Percentiles rank a stretch among this genome's conserved stretches.
Evolutionary conservation across 768 basidiomycete genomes (phyloP).

Genomic region (Aureoboletus auriporus): DNA sequence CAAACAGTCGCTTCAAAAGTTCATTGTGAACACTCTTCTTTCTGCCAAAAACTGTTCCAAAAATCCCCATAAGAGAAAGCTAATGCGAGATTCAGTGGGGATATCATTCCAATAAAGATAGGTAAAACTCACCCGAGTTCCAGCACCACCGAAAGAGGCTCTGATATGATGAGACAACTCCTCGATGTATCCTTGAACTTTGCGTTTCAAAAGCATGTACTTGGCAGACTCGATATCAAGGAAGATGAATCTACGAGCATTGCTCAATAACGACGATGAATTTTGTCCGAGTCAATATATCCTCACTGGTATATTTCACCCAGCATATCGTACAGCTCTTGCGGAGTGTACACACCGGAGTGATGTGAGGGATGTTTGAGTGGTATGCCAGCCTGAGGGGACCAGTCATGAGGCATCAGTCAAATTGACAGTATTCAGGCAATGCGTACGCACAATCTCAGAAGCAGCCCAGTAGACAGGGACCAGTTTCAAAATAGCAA

Average conservation of each 20-base stretch:
- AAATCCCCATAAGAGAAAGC: slow-evolving; percentile 36
- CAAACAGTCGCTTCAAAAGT: slow-evolving; percentile 54
- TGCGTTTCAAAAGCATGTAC: slow-evolving; percentile 50
- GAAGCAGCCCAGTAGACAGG: slow-evolving; percentile 68
- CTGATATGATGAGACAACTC: slow-evolving; percentile 58
- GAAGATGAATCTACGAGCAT: slow-evolving; percentile 60
- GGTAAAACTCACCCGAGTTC: slow-evolving; percentile 38
- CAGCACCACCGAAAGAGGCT: slow-evolving; percentile 37
- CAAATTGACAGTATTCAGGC: too few relatives aligned
- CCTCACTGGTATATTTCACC: slow-evolving; percentile 66
- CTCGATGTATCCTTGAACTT: slow-evolving; percentile 49
- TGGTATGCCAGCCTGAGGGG: slow-evolving; percentile 61
- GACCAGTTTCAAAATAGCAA: slow-evolving; percentile 62
- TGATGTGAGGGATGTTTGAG: slow-evolving; percentile 54
- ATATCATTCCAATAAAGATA: neutral
- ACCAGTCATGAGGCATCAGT: neutral
- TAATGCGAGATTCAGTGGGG: slow-evolving; percentile 5
- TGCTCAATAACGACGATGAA: neutral
- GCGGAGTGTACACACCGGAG: slow-evolving; percentile 58
- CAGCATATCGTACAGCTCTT: slow-evolving; percentile 59
- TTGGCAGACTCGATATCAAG: slow-evolving; percentile 61
- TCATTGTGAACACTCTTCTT: slow-evolving; percentile 40
- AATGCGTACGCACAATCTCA: slow-evolving; percentile 52
- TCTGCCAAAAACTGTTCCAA: slow-evolving; percentile 49
- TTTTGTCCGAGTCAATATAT: neutral